Evolutionary conservation across 2,329 filamentous ascomycete species (phyloP).

Genomic region (Tolypocladium tundrense): DNA sequence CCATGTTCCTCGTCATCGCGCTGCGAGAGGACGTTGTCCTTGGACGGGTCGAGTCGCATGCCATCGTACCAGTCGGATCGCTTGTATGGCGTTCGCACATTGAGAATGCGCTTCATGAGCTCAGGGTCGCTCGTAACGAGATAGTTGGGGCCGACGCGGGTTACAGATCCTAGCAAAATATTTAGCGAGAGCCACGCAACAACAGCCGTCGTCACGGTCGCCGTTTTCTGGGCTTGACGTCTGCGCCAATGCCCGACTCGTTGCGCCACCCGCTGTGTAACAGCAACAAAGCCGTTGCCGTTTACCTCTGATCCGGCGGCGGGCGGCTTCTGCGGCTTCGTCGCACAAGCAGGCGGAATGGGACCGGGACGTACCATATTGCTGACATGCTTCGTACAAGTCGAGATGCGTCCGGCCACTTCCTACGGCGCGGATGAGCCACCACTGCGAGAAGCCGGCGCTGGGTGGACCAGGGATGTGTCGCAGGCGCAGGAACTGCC

Average conservation of each 20-base stretch:
- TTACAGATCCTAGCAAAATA: slow-evolving; percentile 14
- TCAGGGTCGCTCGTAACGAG: slow-evolving; percentile 35
- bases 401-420: slow-evolving; percentile 23
- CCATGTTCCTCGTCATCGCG: slow-evolving; percentile 31
- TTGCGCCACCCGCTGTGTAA: not conserved
- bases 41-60: slow-evolving; percentile 37
- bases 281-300: not conserved
- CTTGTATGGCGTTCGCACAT: slow-evolving; percentile 24
- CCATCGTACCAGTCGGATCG: slow-evolving; percentile 33
- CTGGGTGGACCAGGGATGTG: slow-evolving; percentile 28
- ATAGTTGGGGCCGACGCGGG: slow-evolving; percentile 28
- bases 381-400: slow-evolving; percentile 22
- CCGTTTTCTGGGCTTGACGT: not conserved
- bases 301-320: not conserved
- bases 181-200: not conserved
- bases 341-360: not conserved
- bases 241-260: not conserved
- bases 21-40: slow-evolving; percentile 39
- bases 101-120: slow-evolving; percentile 29
- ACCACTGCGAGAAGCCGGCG: slow-evolving; percentile 28
- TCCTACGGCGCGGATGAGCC: slow-evolving; percentile 21
- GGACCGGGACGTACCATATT: slow-evolving; percentile 19
- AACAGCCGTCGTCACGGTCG: not conserved
- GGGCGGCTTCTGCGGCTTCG: not conserved
- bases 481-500: slow-evolving; percentile 25